A percentile compares a stretch with the other conserved stretches of the same genome.
Conservation (phyloP, 2,329 filamentous ascomycete species). For the Sodiomyces alkalinus region DNA sequence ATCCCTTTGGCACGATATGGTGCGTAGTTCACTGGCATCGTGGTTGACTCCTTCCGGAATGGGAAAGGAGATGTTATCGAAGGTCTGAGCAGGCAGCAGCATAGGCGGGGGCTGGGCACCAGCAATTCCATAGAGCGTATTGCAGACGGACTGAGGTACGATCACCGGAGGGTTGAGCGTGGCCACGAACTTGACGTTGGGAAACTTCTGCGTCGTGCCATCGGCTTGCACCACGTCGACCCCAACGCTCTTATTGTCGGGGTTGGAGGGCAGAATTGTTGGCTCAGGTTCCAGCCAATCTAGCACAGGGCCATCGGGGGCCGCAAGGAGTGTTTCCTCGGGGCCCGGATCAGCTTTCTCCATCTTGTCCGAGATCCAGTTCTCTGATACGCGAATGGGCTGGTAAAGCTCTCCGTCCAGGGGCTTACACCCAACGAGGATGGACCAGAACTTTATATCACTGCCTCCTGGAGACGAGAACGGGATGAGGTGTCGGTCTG, state of each 20-base stretch:
- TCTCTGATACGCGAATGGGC: slow-evolving; percentile 54
- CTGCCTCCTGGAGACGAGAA: slow-evolving; percentile 18
- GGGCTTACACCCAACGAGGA: slow-evolving; percentile 50
- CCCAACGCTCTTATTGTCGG: slow-evolving; percentile 30
- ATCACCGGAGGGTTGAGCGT: slow-evolving; percentile 60
- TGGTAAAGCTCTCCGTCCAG: slow-evolving; percentile 29
- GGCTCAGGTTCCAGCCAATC: slow-evolving; percentile 63
- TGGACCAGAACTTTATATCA: slow-evolving; percentile 48
- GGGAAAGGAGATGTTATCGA: slow-evolving; percentile 44
- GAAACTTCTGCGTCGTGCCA: slow-evolving; percentile 35
- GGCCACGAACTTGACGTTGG: slow-evolving; percentile 60
- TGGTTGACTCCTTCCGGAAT: slow-evolving; percentile 30
- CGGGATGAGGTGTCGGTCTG: slow-evolving; percentile 37
- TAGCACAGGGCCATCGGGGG: slow-evolving; percentile 25
- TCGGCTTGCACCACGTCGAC: slow-evolving; percentile 38
- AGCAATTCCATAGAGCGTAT: slow-evolving; percentile 44
- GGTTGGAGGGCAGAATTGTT: slow-evolving; percentile 35
- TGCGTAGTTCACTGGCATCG: slow-evolving; percentile 42
- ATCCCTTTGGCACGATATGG: slow-evolving; percentile 32
- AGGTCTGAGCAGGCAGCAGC: slow-evolving; percentile 27
- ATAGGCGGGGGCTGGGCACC: slow-evolving; percentile 25
- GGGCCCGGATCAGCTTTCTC: slow-evolving; percentile 37
- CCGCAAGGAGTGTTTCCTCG: slow-evolving; percentile 23
- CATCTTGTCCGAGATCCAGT: slow-evolving; percentile 58
- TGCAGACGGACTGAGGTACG: slow-evolving; percentile 48